These are phyloP conservation scores for Coniochaeta sp. DNA, from an alignment of 2,329 filamentous ascomycete genomes.

Conservation along the genomic window DNA sequence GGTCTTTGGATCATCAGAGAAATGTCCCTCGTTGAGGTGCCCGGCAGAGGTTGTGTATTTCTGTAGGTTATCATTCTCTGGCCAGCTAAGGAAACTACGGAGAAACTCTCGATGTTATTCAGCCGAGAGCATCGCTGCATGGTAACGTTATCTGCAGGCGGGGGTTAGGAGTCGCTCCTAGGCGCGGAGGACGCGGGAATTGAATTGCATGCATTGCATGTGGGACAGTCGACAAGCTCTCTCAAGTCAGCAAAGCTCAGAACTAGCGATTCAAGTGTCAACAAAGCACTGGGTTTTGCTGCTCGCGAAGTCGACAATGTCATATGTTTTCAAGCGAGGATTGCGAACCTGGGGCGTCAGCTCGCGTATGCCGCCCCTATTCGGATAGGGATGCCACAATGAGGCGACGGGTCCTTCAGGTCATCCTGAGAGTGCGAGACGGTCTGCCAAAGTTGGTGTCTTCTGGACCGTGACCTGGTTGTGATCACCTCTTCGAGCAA, in stretches of 20 bases:
- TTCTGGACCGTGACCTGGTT: neutral
- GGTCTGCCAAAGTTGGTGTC: too few species aligned
- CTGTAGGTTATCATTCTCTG: neutral
- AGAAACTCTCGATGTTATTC: neutral
- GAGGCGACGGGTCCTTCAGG: too few species aligned
- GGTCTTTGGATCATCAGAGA: neutral
- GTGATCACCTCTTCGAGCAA: neutral
- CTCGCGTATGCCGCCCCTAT: too few species aligned
- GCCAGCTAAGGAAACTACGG: neutral
- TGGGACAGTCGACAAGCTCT: neutral
- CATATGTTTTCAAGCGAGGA: too few species aligned
- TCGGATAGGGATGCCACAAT: too few species aligned
- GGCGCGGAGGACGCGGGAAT: neutral
- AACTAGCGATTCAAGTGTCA: neutral
- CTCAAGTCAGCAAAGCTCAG: too few species aligned
- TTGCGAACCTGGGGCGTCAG: too few species aligned
- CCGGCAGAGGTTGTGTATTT: neutral
- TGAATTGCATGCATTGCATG: neutral
- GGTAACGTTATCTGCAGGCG: neutral
- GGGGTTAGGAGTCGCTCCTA: neutral
- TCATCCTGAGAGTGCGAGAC: too few species aligned
- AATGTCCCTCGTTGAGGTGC: neutral
- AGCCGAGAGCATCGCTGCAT: constrained; percentile 1
- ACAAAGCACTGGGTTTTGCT: too few species aligned
- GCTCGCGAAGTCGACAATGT: too few species aligned